Percentiles rank a stretch among this genome's conserved stretches.
phyloP scores from a whole-genome alignment of 441 rosid species.

The Pelargonium cotyledonis region DNA sequence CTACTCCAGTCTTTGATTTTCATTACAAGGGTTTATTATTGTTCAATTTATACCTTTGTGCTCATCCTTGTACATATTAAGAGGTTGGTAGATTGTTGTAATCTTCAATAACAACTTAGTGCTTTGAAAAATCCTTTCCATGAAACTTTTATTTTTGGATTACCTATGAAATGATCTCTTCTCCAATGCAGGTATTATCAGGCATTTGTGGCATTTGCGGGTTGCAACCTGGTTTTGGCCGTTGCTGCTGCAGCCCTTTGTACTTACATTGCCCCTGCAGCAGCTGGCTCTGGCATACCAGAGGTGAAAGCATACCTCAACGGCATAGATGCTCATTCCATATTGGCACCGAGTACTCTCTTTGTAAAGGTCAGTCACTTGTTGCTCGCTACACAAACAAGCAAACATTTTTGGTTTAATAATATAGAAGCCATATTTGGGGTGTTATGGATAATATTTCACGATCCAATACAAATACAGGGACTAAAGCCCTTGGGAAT shows the following conservation, averaged over 20 bases:
- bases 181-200: slow-evolving; percentile 51
- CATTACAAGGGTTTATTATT: neutral
- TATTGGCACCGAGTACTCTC: slow-evolving; percentile 88
- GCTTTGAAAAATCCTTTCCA: neutral
- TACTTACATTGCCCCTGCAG: slow-evolving; percentile 87
- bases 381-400: neutral
- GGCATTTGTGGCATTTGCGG: slow-evolving; percentile 60
- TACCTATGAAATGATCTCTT: neutral
- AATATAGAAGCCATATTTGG: no score
- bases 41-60: neutral
- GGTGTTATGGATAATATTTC: no score
- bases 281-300: slow-evolving; percentile 96
- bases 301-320: slow-evolving; percentile 98
- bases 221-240: slow-evolving; percentile 68
- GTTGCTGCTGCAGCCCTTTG: slow-evolving; percentile 64
- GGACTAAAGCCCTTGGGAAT: no score
- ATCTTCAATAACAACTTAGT: neutral
- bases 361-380: slow-evolving; percentile 63
- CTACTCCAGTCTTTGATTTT: neutral
- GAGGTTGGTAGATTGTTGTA: neutral
- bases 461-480: no score
- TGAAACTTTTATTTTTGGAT: neutral
- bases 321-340: slow-evolving; percentile 87
- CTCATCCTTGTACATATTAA: neutral
- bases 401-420: no score